Conservation (phyloP, 2,329 filamentous ascomycete genomes). For the Neonectria ditissima region DNA sequence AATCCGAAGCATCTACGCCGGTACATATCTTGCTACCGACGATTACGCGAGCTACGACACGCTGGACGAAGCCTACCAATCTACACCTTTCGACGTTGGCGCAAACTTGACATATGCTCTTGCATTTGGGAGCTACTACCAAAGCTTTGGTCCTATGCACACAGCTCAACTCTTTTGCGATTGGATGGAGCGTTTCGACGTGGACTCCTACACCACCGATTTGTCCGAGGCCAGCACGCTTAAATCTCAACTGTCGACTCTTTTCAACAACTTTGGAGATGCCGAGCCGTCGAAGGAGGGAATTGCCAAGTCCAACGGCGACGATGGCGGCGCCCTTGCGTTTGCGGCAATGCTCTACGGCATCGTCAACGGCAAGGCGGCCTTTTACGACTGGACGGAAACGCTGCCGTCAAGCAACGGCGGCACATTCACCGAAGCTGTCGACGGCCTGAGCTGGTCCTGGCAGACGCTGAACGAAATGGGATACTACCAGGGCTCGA, state of each 20-base stretch:
- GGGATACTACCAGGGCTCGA: constrained; percentile 31
- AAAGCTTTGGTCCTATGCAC: constrained; percentile 14
- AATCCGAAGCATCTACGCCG: constrained; percentile 5
- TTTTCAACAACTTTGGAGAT: constrained; percentile 13
- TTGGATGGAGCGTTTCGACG: constrained; percentile 25
- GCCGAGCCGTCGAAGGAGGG: constrained; percentile 12
- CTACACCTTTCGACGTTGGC: constrained; percentile 5
- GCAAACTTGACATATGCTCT: constrained; percentile 17
- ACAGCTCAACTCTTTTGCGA: constrained; percentile 17
- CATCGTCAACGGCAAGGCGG: constrained; percentile 11
- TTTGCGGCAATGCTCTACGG: constrained; percentile 26
- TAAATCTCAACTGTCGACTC: background rate
- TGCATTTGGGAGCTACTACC: constrained; percentile 16
- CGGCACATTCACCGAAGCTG: constrained; percentile 44
- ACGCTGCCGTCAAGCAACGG: background rate
- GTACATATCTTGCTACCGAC: constrained; percentile 10
- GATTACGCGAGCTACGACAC: background rate
- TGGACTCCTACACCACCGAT: background rate
- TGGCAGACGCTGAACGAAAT: constrained; percentile 31
- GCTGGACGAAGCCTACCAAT: constrained; percentile 2
- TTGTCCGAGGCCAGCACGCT: background rate
- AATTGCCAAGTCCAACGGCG: constrained; percentile 13
- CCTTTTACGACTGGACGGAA: background rate
- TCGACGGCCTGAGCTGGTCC: constrained; percentile 30
- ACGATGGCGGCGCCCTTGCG: constrained; percentile 17